phyloP scores from a whole-genome alignment of 2,329 filamentous ascomycete species.

The Cryphonectria parasitica region DNA sequence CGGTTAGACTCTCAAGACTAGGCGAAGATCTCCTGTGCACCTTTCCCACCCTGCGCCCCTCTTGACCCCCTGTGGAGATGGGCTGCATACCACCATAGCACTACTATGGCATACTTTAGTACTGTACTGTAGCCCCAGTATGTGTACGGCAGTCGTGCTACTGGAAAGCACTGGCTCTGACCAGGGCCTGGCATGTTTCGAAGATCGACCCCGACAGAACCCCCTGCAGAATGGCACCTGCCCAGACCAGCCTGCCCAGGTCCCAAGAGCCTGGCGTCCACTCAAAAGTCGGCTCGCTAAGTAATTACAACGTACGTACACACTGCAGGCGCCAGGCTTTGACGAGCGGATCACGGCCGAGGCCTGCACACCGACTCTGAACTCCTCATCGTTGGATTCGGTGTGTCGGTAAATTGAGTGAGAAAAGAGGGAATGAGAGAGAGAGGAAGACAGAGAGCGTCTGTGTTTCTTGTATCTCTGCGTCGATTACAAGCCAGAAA shows the following conservation, averaged over 20 bases:
- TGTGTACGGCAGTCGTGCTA: not conserved
- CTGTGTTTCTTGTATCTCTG: not conserved
- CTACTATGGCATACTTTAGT: not conserved
- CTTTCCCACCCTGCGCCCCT: not conserved
- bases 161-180: not conserved
- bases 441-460: not conserved
- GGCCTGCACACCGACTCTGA: conserved; percentile 18
- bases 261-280: not conserved
- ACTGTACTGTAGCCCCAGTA: not conserved
- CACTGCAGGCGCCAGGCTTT: not conserved
- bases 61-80: conserved; percentile 5
- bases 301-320: not conserved
- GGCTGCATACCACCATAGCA: conserved; percentile 1
- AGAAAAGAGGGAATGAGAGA: not conserved
- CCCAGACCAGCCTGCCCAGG: not conserved
- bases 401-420: not conserved
- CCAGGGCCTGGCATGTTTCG: not conserved
- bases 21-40: not conserved
- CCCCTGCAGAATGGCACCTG: conserved; percentile 13
- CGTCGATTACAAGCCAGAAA: not conserved
- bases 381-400: not conserved
- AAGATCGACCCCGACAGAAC: not conserved
- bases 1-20: not conserved
- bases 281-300: not conserved
- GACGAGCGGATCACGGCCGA: conserved; percentile 1